Conservation (phyloP, 768 basidiomycete species). For the Xerocomellus intermedius region DNA sequence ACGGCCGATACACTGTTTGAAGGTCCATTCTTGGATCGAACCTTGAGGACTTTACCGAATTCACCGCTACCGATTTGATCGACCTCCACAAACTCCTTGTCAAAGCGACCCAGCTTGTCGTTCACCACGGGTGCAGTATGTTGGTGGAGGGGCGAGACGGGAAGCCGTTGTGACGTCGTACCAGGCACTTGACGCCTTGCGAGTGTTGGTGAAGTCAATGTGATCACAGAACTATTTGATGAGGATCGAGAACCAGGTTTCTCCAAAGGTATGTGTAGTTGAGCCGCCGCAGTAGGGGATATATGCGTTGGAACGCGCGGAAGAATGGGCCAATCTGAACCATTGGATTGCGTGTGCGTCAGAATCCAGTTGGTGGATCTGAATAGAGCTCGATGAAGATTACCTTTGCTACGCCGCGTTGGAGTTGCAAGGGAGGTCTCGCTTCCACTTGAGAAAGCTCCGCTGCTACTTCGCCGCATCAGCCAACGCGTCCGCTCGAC, state of each 20-base stretch:
- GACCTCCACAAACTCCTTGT: conserved; percentile 75
- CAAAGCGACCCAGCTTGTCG: conserved; percentile 65
- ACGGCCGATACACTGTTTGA: conserved; percentile 70
- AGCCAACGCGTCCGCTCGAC: conserved; percentile 56
- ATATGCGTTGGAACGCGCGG: conserved; percentile 47
- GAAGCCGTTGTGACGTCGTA: conserved; percentile 22
- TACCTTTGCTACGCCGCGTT: conserved; percentile 51
- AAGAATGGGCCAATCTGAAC: conserved; percentile 56
- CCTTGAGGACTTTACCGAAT: conserved; percentile 91
- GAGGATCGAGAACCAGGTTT: conserved; percentile 58
- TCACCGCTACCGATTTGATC: conserved; percentile 87
- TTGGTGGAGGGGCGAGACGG: conserved; percentile 21
- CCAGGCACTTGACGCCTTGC: conserved; percentile 34
- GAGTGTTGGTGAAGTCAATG: conserved; percentile 47
- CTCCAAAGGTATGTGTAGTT: conserved; percentile 36
- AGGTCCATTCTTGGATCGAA: conserved; percentile 59
- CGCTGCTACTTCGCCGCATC: conserved; percentile 77
- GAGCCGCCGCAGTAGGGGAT: conserved; percentile 45
- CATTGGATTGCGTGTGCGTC: not conserved
- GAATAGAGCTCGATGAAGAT: conserved; percentile 43
- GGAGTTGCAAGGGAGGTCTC: conserved; percentile 64
- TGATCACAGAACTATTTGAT: conserved; percentile 49
- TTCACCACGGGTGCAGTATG: conserved; percentile 37
- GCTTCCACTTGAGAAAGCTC: conserved; percentile 76
- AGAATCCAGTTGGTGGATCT: not conserved